Percentiles rank a stretch among this genome's conserved stretches.
These are phyloP conservation scores for Raffaelea deltoideospora DNA, from an alignment of 2,329 filamentous ascomycete species.

Conservation along the genomic window DNA sequence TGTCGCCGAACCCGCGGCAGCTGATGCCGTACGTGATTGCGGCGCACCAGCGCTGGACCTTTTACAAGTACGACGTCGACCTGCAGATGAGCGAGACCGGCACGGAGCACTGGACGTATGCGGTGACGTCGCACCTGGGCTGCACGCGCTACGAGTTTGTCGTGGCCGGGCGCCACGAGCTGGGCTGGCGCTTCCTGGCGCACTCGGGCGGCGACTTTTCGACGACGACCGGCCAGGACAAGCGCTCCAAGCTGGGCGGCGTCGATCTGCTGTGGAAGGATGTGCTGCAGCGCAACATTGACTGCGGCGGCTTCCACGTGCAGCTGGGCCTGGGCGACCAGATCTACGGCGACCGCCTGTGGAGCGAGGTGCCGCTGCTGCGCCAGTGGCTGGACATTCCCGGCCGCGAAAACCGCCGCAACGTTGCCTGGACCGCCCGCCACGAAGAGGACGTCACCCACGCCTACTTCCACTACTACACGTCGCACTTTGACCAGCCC, in stretches of 20 bases:
- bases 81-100: conserved; percentile 73
- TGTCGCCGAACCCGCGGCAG: conserved; percentile 86
- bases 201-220: conserved; percentile 96
- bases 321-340: conserved; percentile 88
- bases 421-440: conserved; percentile 77
- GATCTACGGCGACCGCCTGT: conserved; percentile 87
- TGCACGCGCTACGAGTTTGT: conserved; percentile 98
- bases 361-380: conserved; percentile 86
- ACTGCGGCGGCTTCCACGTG: conserved; percentile 89
- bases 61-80: conserved; percentile 89
- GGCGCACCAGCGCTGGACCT: conserved; percentile 85
- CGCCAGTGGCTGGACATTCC: conserved; percentile 92
- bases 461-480: conserved; percentile 98
- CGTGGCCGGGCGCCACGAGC: conserved; percentile 79
- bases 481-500: conserved; percentile 93
- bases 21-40: conserved; percentile 69
- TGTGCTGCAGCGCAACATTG: conserved; percentile 89
- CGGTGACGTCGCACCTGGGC: conserved; percentile 88
- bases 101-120: conserved; percentile 88
- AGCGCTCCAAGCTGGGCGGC: conserved; percentile 73
- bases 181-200: conserved; percentile 87
- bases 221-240: conserved; percentile 70
- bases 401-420: conserved; percentile 86
- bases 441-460: conserved; percentile 93
- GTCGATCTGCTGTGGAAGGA: conserved; percentile 98